phyloP scores from a whole-genome alignment of 2,329 filamentous ascomycete species.

The Fusarium gaditjirri region DNA sequence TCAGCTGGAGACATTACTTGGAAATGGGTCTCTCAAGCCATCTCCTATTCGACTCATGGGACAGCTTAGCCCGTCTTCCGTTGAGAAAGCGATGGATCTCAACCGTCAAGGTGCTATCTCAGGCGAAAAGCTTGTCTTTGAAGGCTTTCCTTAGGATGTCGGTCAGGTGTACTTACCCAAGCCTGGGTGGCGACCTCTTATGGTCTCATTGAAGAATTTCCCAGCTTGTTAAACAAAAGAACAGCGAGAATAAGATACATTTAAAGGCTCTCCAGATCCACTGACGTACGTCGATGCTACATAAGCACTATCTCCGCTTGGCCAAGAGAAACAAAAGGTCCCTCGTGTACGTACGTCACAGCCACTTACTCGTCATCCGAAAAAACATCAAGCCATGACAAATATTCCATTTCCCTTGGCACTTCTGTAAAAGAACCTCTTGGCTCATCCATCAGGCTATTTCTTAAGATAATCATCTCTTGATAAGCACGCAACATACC shows the following conservation, averaged over 20 bases:
- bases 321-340: slow-evolving; percentile 26
- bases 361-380: neutral
- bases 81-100: slow-evolving; percentile 17
- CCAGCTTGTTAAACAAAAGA: too few relatives aligned
- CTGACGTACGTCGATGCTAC: neutral
- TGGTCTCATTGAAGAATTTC: too few relatives aligned
- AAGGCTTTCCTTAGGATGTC: neutral
- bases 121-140: slow-evolving; percentile 28
- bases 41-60: neutral
- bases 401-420: neutral
- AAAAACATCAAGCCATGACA: neutral
- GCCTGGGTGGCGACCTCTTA: too few relatives aligned
- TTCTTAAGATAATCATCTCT: neutral
- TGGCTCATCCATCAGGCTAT: neutral
- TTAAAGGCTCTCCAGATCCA: too few relatives aligned
- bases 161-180: too few relatives aligned
- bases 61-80: neutral
- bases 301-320: neutral
- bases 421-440: neutral
- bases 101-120: slow-evolving; percentile 25
- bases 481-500: neutral
- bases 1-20: neutral
- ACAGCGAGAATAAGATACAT: too few relatives aligned
- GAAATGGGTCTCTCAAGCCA: neutral
- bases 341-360: neutral